Base-by-base conservation (phyloP, 371 early-diverging fungal species). In the Mortierella sp. region DNA sequence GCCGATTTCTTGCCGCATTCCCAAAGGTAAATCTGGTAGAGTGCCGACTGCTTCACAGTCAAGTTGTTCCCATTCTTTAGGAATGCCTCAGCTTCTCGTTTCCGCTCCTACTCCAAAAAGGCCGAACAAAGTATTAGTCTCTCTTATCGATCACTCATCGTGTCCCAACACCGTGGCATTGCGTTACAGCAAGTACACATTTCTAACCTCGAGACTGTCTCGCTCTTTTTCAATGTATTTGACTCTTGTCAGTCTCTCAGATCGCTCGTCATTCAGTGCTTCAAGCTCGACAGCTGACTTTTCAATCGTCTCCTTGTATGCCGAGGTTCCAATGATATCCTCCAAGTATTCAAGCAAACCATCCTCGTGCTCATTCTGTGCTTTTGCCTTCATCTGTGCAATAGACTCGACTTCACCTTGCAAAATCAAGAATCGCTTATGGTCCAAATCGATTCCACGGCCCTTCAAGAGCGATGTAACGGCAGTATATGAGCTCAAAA, bases 351-450 rank as follows among this genome's bases (percentile, higher is more conserved):
- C 99, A 9, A 99, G 86, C 52, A 99, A 81, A 0, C 99, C 99
- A 57, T 96, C 98, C 55, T 98, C 98, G 66, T 93, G 88, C 39
- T 95, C 96, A 31, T 83, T 94, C 66, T 85, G 89, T 6, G 94
- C 98, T 76, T 98, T 98, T 1, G 99, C 93, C 78, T 99, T 99
- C 99, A 99, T 99, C 74, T 95, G 90, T 3, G 99, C 90, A 68
- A 99, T 99, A 3, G 94, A 96, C 81, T 99, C 99, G 46, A 99
- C 99, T 79, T 99, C 99, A 54, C 99, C 99, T 89, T 95, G 99
- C 50, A 99, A 82, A 68, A 99, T 99, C 71, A 99, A 82, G 74
- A 99, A 99, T 48, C 99, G 89, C 74, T 99, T 99, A 80, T 99
- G 98, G 65, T 98, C 98, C 73, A 99, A 78, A 81, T 99, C 99